A percentile compares a stretch with the other conserved stretches of the same genome.
Evolutionary conservation across 2,329 filamentous ascomycete species (phyloP).

Genomic region (Aspergillus cejpii): DNA sequence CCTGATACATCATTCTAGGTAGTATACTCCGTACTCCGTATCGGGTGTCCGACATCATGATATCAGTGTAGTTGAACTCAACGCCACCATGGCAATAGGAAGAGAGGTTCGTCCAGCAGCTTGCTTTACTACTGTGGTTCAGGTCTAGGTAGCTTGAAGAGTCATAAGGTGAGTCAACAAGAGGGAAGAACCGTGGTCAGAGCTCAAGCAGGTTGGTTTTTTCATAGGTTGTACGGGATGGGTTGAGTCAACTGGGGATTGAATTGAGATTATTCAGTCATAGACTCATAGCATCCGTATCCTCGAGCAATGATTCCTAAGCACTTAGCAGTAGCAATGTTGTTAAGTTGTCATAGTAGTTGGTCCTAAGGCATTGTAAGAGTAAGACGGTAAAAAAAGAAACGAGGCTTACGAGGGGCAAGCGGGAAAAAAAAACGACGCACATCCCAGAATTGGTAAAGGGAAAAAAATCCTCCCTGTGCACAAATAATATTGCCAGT

Average conservation of each 20-base stretch:
- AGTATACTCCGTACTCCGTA: background rate
- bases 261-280: background rate
- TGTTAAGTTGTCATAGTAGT: too few relatives aligned
- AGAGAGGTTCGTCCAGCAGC: too few relatives aligned
- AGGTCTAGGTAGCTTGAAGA: background rate
- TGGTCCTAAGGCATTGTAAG: conserved; percentile 1
- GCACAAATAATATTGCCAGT: conserved; percentile 11
- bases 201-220: background rate
- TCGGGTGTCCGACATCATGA: too few relatives aligned
- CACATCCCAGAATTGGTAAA: conserved; percentile 15
- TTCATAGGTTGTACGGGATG: background rate
- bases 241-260: background rate
- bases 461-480: conserved; percentile 24
- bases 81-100: background rate
- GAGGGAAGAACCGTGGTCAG: background rate
- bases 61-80: background rate
- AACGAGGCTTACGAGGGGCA: too few relatives aligned
- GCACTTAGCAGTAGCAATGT: too few relatives aligned
- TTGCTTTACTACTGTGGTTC: background rate
- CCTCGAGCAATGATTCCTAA: background rate
- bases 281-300: too few relatives aligned
- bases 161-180: background rate
- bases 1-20: background rate
- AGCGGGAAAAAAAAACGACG: conserved; percentile 4
- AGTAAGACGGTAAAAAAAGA: conserved; percentile 5